These are phyloP conservation scores for Ceriops tagal DNA, from an alignment of 345 rosid genomes.

Conservation along the genomic window DNA sequence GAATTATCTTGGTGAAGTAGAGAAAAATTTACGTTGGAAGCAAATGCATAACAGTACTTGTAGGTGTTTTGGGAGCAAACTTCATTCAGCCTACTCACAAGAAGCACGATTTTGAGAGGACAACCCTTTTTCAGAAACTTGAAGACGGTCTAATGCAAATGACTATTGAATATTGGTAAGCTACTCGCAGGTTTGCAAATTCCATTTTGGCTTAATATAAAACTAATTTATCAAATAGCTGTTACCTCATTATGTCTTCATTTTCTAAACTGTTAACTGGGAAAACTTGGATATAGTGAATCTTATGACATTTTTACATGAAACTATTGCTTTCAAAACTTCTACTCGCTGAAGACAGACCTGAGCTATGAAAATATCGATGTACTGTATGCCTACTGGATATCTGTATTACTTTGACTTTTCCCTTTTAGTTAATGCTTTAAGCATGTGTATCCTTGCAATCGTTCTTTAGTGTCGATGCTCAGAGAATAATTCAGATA, in stretches of 20 bases:
- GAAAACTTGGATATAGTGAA: not conserved
- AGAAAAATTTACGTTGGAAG: not conserved
- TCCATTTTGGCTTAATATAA: not conserved
- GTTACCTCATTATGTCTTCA: too few relatives aligned
- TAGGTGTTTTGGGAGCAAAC: slow-evolving; percentile 31
- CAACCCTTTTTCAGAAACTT: slow-evolving; percentile 25
- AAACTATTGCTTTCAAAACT: too few relatives aligned
- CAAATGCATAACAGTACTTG: not conserved
- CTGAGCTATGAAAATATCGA: too few relatives aligned
- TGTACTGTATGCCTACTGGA: too few relatives aligned
- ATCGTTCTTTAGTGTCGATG: not conserved
- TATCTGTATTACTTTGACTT: too few relatives aligned
- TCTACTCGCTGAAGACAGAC: too few relatives aligned
- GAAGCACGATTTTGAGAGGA: slow-evolving; percentile 35
- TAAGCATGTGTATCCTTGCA: not conserved
- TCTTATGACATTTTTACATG: not conserved
- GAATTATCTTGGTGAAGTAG: not conserved
- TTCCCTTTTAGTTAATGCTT: too few relatives aligned
- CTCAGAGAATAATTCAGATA: not conserved
- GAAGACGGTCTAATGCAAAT: slow-evolving; percentile 27
- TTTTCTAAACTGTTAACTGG: too few relatives aligned
- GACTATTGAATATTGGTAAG: slow-evolving; percentile 31
- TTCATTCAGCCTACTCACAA: slow-evolving; percentile 27
- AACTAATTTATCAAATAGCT: too few relatives aligned
- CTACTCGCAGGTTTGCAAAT: not conserved